Conservation (phyloP, 2,329 filamentous ascomycete genomes). For the Elsinoe necatrix region DNA sequence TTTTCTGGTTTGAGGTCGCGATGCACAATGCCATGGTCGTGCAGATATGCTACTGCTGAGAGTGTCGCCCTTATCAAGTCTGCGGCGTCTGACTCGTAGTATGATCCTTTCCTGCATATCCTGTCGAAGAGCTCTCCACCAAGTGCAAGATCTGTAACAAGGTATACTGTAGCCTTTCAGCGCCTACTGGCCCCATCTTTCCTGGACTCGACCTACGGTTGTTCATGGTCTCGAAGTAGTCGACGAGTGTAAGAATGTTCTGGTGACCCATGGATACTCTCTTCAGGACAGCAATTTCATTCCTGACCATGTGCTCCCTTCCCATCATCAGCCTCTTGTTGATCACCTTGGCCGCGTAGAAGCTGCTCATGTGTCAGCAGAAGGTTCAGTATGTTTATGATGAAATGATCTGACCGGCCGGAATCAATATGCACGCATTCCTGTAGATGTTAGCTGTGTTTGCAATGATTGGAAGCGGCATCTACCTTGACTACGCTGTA, state of each 20-base stretch:
- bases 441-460: slow-evolving; percentile 16
- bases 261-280: slow-evolving; percentile 98
- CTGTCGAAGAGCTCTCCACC: slow-evolving; percentile 96
- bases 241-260: slow-evolving; percentile 93
- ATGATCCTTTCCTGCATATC: slow-evolving; percentile 96
- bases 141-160: slow-evolving; percentile 92
- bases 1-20: slow-evolving; percentile 97
- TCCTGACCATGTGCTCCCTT: slow-evolving; percentile 96
- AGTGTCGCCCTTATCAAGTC: slow-evolving; percentile 91
- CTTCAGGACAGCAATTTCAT: slow-evolving; percentile 96
- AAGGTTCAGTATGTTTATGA: neutral
- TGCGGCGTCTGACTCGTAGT: slow-evolving; percentile 94
- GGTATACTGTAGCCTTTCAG: slow-evolving; percentile 55
- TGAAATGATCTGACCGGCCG: slow-evolving; percentile 47
- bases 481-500: slow-evolving; percentile 82
- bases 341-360: slow-evolving; percentile 98
- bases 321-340: slow-evolving; percentile 98
- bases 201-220: slow-evolving; percentile 52
- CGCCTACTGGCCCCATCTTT: neutral
- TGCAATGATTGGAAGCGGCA: neutral
- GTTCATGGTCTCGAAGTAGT: slow-evolving; percentile 99
- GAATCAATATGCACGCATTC: slow-evolving; percentile 99
- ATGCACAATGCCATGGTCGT: slow-evolving; percentile 97
- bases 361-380: slow-evolving; percentile 31
- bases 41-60: slow-evolving; percentile 95